Evolutionary conservation across 257 asterid genomes (phyloP).

Genomic region (Leonotis leonurus): DNA sequence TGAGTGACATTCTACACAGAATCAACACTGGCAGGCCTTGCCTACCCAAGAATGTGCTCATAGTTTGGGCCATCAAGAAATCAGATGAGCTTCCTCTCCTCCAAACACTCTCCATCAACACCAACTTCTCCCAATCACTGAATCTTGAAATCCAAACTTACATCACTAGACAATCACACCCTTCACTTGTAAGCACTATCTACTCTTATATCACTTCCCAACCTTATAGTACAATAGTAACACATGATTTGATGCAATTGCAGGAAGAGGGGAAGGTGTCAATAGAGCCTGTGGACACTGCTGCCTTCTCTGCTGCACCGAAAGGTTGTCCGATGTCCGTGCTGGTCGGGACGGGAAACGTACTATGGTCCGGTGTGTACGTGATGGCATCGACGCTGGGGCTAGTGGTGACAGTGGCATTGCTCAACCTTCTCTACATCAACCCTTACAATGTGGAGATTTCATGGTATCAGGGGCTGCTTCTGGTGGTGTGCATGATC

Average conservation of each 20-base stretch:
- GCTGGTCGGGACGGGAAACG: slow-evolving; percentile 75
- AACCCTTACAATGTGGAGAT: slow-evolving; percentile 37
- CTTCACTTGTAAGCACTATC: slow-evolving; percentile 45
- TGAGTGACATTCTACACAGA: slow-evolving; percentile 72
- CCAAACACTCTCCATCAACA: slow-evolving; percentile 48
- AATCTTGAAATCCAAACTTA: slow-evolving; percentile 69
- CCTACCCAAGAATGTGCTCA: slow-evolving; percentile 48
- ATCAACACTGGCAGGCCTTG: slow-evolving; percentile 49
- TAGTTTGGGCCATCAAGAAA: slow-evolving; percentile 74
- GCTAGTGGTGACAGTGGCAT: slow-evolving; percentile 34
- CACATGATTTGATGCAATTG: too few species aligned
- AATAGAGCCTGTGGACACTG: slow-evolving; percentile 24
- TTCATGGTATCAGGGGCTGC: slow-evolving; percentile 75
- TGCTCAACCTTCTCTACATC: slow-evolving; percentile 44
- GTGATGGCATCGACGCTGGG: slow-evolving; percentile 52
- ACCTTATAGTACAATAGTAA: too few species aligned
- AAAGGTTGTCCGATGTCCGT: slow-evolving; percentile 50
- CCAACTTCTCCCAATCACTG: slow-evolving; percentile 40
- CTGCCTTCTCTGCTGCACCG: slow-evolving; percentile 26
- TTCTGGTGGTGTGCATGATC: slow-evolving; percentile 51
- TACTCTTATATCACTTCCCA: background rate
- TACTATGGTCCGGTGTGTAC: slow-evolving; percentile 75
- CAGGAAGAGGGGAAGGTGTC: slow-evolving; percentile 68
- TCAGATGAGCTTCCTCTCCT: slow-evolving; percentile 79
- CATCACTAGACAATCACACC: slow-evolving; percentile 76